Percentiles rank a stretch among this genome's conserved stretches.
Conservation (phyloP, 495 filamentous ascomycete genomes). For the Podospora sp. region DNA sequence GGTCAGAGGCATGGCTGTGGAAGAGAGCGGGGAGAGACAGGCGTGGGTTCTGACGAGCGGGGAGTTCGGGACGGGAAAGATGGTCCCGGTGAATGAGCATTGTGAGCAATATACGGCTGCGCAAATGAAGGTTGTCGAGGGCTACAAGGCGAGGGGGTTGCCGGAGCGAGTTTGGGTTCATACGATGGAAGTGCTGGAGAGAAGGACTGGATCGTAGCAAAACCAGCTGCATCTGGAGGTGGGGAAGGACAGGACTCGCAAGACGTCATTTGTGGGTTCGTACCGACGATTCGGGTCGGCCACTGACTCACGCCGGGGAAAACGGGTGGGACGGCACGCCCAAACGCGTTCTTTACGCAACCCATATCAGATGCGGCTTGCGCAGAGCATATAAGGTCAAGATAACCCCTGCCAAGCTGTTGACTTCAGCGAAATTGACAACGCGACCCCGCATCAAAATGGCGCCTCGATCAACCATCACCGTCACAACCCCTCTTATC, state of each 20-base stretch:
- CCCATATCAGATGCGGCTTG: too few relatives aligned
- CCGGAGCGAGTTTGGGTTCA: conserved; percentile 24
- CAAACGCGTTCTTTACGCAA: too few relatives aligned
- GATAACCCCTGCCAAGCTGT: too few relatives aligned
- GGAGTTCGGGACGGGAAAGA: conserved; percentile 6
- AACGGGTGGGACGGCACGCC: too few relatives aligned
- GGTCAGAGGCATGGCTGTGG: conserved; percentile 14
- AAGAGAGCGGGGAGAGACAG: conserved; percentile 28
- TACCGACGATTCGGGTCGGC: too few relatives aligned
- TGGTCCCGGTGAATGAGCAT: conserved; percentile 4
- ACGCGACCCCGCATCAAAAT: background rate
- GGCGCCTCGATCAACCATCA: background rate
- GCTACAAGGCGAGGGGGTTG: conserved; percentile 23
- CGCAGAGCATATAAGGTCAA: too few relatives aligned
- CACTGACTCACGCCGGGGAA: too few relatives aligned
- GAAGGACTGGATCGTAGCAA: too few relatives aligned
- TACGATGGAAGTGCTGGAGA: conserved; percentile 17
- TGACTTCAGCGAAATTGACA: too few relatives aligned
- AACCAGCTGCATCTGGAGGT: too few relatives aligned
- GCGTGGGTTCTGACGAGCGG: conserved; percentile 20
- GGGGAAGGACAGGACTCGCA: too few relatives aligned
- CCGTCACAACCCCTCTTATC: conserved; percentile 16
- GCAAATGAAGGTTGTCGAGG: background rate
- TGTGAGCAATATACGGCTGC: conserved; percentile 6
- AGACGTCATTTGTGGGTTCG: too few relatives aligned